Conservation (phyloP, 148 eudicot genomes). For the Pharnaceum exiguum region DNA sequence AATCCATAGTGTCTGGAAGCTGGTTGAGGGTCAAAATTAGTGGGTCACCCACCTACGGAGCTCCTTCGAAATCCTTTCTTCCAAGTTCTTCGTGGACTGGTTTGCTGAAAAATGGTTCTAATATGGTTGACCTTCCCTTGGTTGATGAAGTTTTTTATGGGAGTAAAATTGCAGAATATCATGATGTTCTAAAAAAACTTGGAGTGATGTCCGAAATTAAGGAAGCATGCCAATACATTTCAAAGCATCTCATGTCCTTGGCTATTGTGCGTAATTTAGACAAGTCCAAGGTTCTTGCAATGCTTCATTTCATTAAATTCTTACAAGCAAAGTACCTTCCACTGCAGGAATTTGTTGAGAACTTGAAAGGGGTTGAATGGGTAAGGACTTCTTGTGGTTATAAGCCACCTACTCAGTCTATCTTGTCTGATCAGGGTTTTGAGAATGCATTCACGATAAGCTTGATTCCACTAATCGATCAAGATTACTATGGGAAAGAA, state of each 20-base stretch:
- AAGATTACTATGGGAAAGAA: constrained; percentile 35
- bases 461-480: constrained; percentile 44
- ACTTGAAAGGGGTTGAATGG: constrained; percentile 42
- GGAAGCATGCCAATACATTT: constrained; percentile 48
- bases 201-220: constrained; percentile 52
- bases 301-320: constrained; percentile 44
- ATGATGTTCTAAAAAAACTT: constrained; percentile 39
- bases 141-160: constrained; percentile 46
- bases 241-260: constrained; percentile 42
- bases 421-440: constrained; percentile 43
- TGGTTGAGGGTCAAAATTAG: constrained; percentile 50
- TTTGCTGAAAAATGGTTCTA: constrained; percentile 41
- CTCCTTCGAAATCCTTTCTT: constrained; percentile 56
- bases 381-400: constrained; percentile 46
- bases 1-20: constrained; percentile 37
- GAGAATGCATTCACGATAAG: constrained; percentile 36
- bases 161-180: constrained; percentile 23
- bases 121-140: constrained; percentile 51
- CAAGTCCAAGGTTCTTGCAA: constrained; percentile 37
- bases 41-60: constrained; percentile 31
- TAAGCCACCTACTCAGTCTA: constrained; percentile 36
- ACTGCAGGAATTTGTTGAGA: constrained; percentile 27
- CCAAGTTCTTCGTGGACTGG: constrained; percentile 33
- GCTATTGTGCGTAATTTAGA: constrained; percentile 32
- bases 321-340: constrained; percentile 34